phyloP scores from a whole-genome alignment of 306 rosid species.

The Vachellia collinsii region DNA sequence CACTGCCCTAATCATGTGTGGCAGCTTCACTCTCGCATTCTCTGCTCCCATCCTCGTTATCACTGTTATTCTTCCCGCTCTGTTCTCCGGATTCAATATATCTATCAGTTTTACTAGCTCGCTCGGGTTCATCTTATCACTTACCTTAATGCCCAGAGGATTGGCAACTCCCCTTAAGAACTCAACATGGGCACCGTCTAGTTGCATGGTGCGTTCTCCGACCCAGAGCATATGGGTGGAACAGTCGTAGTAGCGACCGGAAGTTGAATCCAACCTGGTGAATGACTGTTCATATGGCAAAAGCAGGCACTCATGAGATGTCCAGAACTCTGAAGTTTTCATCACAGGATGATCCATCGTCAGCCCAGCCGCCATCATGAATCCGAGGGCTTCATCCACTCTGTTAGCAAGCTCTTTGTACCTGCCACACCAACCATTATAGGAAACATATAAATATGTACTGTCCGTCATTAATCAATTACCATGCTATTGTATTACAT shows the following conservation, averaged over 20 bases:
- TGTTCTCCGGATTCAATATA: slow-evolving; percentile 81
- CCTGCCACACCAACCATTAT: too few relatives aligned
- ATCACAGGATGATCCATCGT: slow-evolving; percentile 80
- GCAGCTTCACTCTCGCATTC: slow-evolving; percentile 85
- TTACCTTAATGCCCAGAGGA: slow-evolving; percentile 87
- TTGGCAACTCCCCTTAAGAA: slow-evolving; percentile 83
- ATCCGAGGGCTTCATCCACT: slow-evolving; percentile 90
- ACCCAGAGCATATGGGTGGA: slow-evolving; percentile 89
- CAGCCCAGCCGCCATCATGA: slow-evolving; percentile 85
- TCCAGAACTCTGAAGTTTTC: slow-evolving; percentile 83
- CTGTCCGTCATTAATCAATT: too few relatives aligned
- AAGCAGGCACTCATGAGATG: slow-evolving; percentile 81
- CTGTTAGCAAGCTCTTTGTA: slow-evolving; percentile 80
- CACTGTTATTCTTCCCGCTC: slow-evolving; percentile 75
- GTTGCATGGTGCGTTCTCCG: slow-evolving; percentile 87
- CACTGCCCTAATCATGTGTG: slow-evolving; percentile 78
- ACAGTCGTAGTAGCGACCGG: slow-evolving; percentile 82
- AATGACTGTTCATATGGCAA: slow-evolving; percentile 88
- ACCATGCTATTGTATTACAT: too few relatives aligned
- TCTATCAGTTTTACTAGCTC: slow-evolving; percentile 85
- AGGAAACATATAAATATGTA: too few relatives aligned
- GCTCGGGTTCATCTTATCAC: slow-evolving; percentile 81
- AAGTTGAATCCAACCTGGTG: slow-evolving; percentile 83
- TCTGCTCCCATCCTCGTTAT: slow-evolving; percentile 94
- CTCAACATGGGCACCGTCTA: slow-evolving; percentile 89